Conservation (phyloP, 2,329 filamentous ascomycete species). For the Tolypocladium tundrense region DNA sequence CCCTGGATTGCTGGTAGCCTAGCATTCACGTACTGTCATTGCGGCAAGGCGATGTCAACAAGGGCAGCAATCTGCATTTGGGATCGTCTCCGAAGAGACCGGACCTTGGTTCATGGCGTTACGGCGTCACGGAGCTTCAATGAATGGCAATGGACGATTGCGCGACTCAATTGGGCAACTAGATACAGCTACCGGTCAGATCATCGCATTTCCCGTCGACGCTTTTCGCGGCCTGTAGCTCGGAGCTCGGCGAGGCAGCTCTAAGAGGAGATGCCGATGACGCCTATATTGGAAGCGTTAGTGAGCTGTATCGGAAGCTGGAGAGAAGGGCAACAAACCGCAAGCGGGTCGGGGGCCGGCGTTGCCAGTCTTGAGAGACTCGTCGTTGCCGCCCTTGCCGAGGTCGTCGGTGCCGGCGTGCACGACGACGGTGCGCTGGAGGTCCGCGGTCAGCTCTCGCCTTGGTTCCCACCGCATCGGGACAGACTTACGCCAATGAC, state of each 20-base stretch:
- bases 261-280: constrained; percentile 81
- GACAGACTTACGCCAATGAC: constrained; percentile 72
- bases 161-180: background rate
- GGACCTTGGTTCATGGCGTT: background rate
- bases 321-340: constrained; percentile 47
- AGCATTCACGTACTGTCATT: background rate
- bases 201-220: background rate
- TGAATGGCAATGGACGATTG: background rate
- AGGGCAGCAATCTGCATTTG: background rate
- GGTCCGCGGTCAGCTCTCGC: background rate
- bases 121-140: background rate
- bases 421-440: constrained; percentile 82
- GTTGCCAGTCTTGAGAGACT: constrained; percentile 98
- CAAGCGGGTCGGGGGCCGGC: constrained; percentile 89
- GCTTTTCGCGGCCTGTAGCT: background rate
- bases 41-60: background rate
- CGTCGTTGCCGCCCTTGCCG: constrained; percentile 81
- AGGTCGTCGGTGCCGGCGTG: constrained; percentile 96
- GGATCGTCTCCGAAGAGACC: background rate
- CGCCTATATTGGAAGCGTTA: constrained; percentile 40
- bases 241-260: background rate
- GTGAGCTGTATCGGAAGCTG: background rate
- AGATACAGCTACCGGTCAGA: background rate
- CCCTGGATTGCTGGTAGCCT: too few relatives aligned
- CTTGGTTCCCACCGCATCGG: background rate